Evolutionary conservation across 176 grass and related monocot genomes (phyloP), one percentile per base, ranked within the genome.

Genomic region (Oryza meridionalis): DNA sequence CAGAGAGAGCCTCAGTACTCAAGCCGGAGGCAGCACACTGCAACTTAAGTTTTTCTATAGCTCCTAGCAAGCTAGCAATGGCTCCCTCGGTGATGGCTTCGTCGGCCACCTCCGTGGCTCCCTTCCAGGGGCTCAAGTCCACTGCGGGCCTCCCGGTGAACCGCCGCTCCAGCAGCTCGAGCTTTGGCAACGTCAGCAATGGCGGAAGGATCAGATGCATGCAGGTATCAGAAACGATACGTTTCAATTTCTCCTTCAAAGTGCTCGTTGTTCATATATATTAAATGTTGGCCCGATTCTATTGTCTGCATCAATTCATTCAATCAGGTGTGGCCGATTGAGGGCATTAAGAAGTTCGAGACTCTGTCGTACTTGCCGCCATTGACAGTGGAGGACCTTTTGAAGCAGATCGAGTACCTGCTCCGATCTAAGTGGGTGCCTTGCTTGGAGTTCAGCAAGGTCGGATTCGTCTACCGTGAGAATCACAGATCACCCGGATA

Each of bases 391-490:
- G 80, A 82, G 13, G n/a, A 37, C 2, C 26, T 82, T 7, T n/a
- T 82, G 21, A 85, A 85, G 73, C 64, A 85, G 37, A 77, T 85
- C 64, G 83, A 85, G n/a, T 84, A 77, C 35, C 74, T 85, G 1
- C 61, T 85, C 5, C 44, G 65, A 4, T 69, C 61, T n/a, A 59
- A 69, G 4, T 85, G 83, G 83, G 9, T 85, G 43, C 65, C 65
- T 15, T 85, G 83, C 74, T 43, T 77, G 8, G 73, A 85, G 65
- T 85, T 85, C 65, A 53, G 74, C 83, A 61, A 88, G 85, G 59
- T 69, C 1, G 85, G 85, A 9, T 88, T 82, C 17, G 70, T 88
- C 1, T 88, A 29, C 46, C 78, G 85, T 47, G 71, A 82, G 31
- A n/a, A 88, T 71, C 5, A 77, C 32, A 37, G 70, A 10, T 88